Evolutionary conservation across 257 asterid genomes (phyloP), one percentile per base, ranked within the genome.

Genomic region (Linaria vulgaris): DNA sequence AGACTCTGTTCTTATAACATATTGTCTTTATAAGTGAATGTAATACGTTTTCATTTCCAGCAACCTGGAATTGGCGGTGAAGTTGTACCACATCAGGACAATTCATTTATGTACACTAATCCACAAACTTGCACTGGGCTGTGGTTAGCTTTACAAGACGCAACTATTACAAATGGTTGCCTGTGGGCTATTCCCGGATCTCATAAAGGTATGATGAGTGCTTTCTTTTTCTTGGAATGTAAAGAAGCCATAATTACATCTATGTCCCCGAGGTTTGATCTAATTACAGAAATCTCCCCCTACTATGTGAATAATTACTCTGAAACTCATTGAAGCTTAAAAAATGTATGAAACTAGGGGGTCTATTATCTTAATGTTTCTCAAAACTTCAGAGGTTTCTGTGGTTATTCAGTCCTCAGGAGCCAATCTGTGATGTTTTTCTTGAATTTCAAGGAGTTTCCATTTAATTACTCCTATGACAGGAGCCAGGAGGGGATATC

Each of bases 101-200:
- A 85, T 78, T 87, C 97, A 11, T 90, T 87, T 73, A 81, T 87
- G 39, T 76, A 78, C 74, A 90, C 96, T 12, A 69, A 78, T 45
- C 96, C 96, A 45, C 67, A 79, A 64, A 91, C 96, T 61, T 91
- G 98, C 81, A 91, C 92, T 0, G 98, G 95, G 27, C 74, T 91
- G 65, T 91, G 96, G 98, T 84, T 91, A 23, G 96, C 98, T 72
- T 74, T 91, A 62, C 86, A 91, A 71, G 96, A 91, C 43, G 84
- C 96, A 64, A 88, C 95, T 16, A 56, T 77, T 43, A 67, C 66
- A 74, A 91, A 91, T 70, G 98, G 98, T 54, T 91, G 98, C 80
- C 81, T 91, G 57, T 91, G 98, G 98, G 95, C 96, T 76, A 85
- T 88, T 66, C 96, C 96, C 30, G 86, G 90, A 45, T 91, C 96